Evolutionary conservation across 2,329 filamentous ascomycete species (phyloP), one percentile per base, ranked within the genome.

Genomic region (Macrophomina tecta): DNA sequence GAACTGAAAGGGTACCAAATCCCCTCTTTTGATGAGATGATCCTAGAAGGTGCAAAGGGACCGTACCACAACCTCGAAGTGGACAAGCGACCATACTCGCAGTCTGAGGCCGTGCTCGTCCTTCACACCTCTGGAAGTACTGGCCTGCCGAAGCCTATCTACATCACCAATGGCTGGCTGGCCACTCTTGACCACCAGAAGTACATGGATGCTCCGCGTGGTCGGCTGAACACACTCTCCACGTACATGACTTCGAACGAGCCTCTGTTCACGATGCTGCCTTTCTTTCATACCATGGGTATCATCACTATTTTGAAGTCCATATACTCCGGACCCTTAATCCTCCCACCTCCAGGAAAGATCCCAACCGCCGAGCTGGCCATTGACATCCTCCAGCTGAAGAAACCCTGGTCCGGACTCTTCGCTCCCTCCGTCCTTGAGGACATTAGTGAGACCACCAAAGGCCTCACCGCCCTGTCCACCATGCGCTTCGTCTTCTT

Each of bases 71-170:
- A 42, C 16, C 11, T 38, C 30, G 56, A 34, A 14, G 51, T 36
- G 4, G 66, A 64, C n/a, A 66, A 55, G 64, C 45, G 45, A 32
- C 45, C 58, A 32, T 65, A 65, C 40, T 53, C 56, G 38, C 38
- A 53, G 12, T 30, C 32, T 6, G 75, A 78, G 53, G 71, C 67
- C 1, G 55, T 76, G 16, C 65, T 73, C 0, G 70, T 77, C 2
- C 42, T 78, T 38, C 77, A 79, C 67, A 76, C 77, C 1, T 77
- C 75, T 28, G 77, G 77, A 1, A 74, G 75, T 0, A 80, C 77
- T 0, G 77, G 77, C 3, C 64, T 73, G 9, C 77, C 77, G 0
- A 78, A 77, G 58, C 74, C 76, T 0, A 73, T 79, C 32, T 40
- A 61, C 12, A 68, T 68, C 60, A 70, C 65, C 56, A 68, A 72